Base-by-base conservation (phyloP, 768 basidiomycete genomes). In the Lentinula boryana region DNA sequence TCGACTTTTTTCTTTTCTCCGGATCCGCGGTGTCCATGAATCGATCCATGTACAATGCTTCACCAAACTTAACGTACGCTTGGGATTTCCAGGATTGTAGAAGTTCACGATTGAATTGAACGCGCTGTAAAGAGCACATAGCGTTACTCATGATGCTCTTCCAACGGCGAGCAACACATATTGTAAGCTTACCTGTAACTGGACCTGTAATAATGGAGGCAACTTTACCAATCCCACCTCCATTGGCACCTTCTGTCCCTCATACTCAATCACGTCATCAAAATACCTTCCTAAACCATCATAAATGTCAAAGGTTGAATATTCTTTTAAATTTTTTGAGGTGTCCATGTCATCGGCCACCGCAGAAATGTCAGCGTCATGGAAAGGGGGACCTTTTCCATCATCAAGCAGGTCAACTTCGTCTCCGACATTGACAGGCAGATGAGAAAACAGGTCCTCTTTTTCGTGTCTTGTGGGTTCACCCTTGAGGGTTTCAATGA, bases 11-110 rank as follows among this genome's bases (percentile, higher is more conserved):
- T 67, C 86, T 89, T 80, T 91, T 94, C 62, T 80, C 77, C 0
- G 83, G 78, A 67, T 90, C 82, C 2, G 85, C 89, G 52, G 78
- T 83, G 62, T 92, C 89, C 68, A 96, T 76, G 77, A 95, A 99
- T 13, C 97, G 87, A 71, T 97, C 95, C 84, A 98, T 85, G 68
- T 84, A 88, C 13, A 99, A 79, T 9, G 85, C 89, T 72, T 95
- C 91, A 16, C 81, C 86, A 69, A 96, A 97, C 67, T 87, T 90
- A 64, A 99, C 88, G 71, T 94, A 96, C 3, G 93, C 94, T 68
- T 99, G 96, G 5, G 92, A 94, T 72, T 99, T 99, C 78, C 91
- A 94, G 15, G 94, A 88, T 64, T 95, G 91, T 59, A 93, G 80
- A 0, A 90, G 93, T 65, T 93, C 89, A 8, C 93, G 84, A 69